Evolutionary conservation across 2,329 filamentous ascomycete genomes (phyloP).

Genomic region (Pyricularia sp.): DNA sequence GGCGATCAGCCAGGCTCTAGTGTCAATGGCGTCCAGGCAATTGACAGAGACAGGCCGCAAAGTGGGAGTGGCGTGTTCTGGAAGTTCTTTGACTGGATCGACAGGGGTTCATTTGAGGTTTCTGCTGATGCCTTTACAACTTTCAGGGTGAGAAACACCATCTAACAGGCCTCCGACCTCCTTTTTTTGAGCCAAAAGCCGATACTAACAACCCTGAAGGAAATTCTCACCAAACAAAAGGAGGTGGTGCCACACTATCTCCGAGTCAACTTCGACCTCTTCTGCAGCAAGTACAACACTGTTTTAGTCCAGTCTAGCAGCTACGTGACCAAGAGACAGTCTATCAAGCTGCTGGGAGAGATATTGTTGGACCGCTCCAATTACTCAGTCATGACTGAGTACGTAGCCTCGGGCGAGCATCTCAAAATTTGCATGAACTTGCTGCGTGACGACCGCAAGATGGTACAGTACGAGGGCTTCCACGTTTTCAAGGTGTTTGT

Average conservation of each 20-base stretch:
- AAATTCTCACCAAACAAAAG: constrained; percentile 90
- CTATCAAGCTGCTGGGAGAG: constrained; percentile 92
- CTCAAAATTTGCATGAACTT: constrained; percentile 98
- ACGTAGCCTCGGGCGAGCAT: constrained; percentile 89
- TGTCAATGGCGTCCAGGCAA: constrained; percentile 61
- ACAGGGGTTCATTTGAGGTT: constrained; percentile 91
- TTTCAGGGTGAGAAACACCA: constrained; percentile 57
- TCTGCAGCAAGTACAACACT: constrained; percentile 84
- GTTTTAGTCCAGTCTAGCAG: constrained; percentile 81
- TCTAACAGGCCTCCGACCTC: too few relatives aligned
- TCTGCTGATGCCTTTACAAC: constrained; percentile 96
- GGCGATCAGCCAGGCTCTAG: constrained; percentile 57
- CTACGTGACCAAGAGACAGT: constrained; percentile 96
- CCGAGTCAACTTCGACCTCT: constrained; percentile 78
- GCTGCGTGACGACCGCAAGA: constrained; percentile 85
- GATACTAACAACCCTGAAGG: constrained; percentile 34
- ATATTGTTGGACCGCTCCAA: constrained; percentile 89
- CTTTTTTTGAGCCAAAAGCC: not conserved
- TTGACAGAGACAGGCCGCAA: constrained; percentile 64
- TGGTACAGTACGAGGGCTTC: constrained; percentile 99
- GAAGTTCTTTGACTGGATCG: constrained; percentile 95
- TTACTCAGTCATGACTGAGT: constrained; percentile 95
- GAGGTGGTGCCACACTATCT: constrained; percentile 79
- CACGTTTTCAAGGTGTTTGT: constrained; percentile 99
- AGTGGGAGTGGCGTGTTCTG: constrained; percentile 82